phyloP scores from a whole-genome alignment of 164 flowering plant genomes.

The Chimonanthus salicifolius region DNA sequence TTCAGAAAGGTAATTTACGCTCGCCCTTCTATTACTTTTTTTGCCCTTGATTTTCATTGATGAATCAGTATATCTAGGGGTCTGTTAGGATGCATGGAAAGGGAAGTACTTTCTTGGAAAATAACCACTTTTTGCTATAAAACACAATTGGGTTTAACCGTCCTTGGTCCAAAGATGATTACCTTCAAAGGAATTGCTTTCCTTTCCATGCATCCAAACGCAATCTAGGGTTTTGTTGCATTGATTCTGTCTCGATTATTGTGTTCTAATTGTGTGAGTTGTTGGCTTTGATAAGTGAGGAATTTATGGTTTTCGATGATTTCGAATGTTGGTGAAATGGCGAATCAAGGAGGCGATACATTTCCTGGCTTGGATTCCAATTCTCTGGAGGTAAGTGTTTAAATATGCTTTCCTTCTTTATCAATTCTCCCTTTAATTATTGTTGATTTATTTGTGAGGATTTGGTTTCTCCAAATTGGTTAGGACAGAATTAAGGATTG shows the following conservation, averaged over 20 bases:
- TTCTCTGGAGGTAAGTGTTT: slow-evolving; percentile 4
- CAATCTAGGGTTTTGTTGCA: not conserved
- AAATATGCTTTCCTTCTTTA: too few species aligned
- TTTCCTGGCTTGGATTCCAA: slow-evolving; percentile 7
- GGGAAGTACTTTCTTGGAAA: not conserved
- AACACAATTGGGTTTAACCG: not conserved
- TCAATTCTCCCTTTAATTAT: too few species aligned
- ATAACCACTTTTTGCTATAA: not conserved
- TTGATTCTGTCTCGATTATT: not conserved
- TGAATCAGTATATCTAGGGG: not conserved
- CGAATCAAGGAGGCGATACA: slow-evolving; percentile 7
- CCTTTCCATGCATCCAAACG: too few species aligned
- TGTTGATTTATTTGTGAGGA: too few species aligned
- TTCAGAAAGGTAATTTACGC: too few species aligned
- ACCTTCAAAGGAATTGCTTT: too few species aligned
- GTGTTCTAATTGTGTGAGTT: not conserved
- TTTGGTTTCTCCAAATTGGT: too few species aligned
- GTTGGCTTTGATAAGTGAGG: not conserved
- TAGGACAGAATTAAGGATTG: too few species aligned
- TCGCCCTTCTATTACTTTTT: too few species aligned
- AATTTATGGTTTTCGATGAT: not conserved
- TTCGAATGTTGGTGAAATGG: slow-evolving; percentile 5
- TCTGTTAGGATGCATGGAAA: not conserved
- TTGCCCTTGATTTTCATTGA: too few species aligned
- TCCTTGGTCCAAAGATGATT: too few species aligned